Conservation (phyloP, 2,329 filamentous ascomycete genomes). For the Aspergillus fijiensis region DNA sequence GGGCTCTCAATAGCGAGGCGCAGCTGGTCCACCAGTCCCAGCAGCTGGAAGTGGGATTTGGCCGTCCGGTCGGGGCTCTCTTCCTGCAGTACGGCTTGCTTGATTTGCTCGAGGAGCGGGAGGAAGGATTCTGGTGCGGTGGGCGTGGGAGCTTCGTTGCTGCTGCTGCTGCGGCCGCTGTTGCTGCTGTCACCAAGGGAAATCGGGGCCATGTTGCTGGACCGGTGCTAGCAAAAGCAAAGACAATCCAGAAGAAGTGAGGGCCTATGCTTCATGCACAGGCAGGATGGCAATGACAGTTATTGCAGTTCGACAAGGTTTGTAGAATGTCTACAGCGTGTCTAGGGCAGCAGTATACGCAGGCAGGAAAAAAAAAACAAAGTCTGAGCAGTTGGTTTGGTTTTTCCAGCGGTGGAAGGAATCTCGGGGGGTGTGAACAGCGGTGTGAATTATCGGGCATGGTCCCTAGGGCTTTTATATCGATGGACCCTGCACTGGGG, state of each 20-base stretch:
- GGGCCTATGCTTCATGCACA: not conserved
- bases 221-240: not conserved
- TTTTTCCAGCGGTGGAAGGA: not conserved
- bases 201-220: not conserved
- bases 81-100: constrained; percentile 18
- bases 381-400: not conserved
- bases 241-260: not conserved
- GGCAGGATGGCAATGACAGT: not conserved
- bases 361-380: too few relatives aligned
- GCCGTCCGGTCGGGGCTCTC: constrained; percentile 17
- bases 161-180: not conserved
- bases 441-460: not conserved
- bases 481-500: too few relatives aligned
- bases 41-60: constrained; percentile 27
- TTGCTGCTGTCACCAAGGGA: not conserved
- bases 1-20: constrained; percentile 32
- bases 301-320: not conserved
- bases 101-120: constrained; percentile 14
- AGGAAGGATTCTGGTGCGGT: constrained; percentile 3
- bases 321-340: not conserved
- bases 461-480: not conserved
- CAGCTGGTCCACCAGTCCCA: constrained; percentile 30
- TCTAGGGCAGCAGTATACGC: too few relatives aligned
- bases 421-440: not conserved
- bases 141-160: constrained; percentile 5